Base-by-base conservation (phyloP, 2,329 filamentous ascomycete species). In the Hypoxylon sp. region DNA sequence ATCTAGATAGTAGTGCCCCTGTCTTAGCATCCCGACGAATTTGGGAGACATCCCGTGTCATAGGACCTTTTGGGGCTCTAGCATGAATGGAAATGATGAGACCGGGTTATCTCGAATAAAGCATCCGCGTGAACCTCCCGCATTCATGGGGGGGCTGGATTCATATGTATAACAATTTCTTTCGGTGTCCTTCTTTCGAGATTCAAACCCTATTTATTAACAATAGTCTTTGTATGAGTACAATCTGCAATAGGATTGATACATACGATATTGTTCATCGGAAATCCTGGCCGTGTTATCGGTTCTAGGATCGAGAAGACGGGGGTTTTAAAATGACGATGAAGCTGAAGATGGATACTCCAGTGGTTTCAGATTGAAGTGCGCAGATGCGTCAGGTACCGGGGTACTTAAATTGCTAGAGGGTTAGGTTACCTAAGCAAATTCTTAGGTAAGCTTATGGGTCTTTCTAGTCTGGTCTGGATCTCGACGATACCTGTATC, bases 241-340 rank as follows among this genome's bases (percentile, higher is more conserved):
- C 6, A 28, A 19, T 19, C 19, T 11, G 17, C n/a, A 17, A 30
- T 14, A 25, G 28, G 46, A n/a, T 17, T 17, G 23, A 48, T 10
- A 13, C 45, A 28, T 28, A 23, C 25, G 6, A 36, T 43, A 21
- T 19, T 36, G 25, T 34, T 32, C 19, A 34, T 25, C 28, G 17
- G 50, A 9, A 43, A 30, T 19, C 4, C 30, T 55, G 41, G 38
- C 59, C 41, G 60, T 48, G n/a, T 13, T 69, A 25, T 57, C 38
- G 23, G 28, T 41, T 30, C 36, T 41, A 32, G 36, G 38, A 34
- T 41, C 34, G 49, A 58, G 46, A 58, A 60, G 50, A 48, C 19
- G 61, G 38, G 61, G 60, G 72, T 75, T 74, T 75, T 67, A 70
- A 52, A 58, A 68, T 65, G 71, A 51, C 63, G 73, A 75, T 75